phyloP scores from a whole-genome alignment of 169 alveolate genomes.

The Plasmodium knowlesi region DNA sequence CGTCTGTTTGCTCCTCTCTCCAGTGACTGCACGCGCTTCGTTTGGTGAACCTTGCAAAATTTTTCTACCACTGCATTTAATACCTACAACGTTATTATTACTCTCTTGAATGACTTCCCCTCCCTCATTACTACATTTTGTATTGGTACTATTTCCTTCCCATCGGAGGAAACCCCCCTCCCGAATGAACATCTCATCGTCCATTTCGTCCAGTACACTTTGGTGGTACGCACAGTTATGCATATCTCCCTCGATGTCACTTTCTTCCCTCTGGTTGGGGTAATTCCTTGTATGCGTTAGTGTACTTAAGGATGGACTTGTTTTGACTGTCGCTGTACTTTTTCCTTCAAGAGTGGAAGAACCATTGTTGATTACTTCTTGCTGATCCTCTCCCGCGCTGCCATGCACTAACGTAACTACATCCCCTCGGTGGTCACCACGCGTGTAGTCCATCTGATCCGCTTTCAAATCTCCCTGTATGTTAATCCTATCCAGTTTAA shows the following conservation, averaged over 20 bases:
- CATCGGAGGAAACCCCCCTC: not conserved
- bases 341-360: not conserved
- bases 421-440: not conserved
- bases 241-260: not conserved
- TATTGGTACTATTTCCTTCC: not conserved
- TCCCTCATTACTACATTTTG: not conserved
- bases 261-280: not conserved
- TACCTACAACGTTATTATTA: not conserved
- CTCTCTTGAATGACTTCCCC: not conserved
- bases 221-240: not conserved
- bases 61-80: not conserved
- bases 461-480: not conserved
- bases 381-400: not conserved
- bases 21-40: not conserved
- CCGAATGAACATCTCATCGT: not conserved
- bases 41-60: not conserved
- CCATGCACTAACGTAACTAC: not conserved
- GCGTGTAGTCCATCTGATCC: not conserved
- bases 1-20: not conserved
- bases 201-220: not conserved
- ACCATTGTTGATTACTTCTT: not conserved
- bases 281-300: not conserved
- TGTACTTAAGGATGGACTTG: not conserved
- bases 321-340: not conserved
- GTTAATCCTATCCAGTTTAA: constrained; percentile 10